phyloP scores from a whole-genome alignment of 1,284 basidiomycete genomes.

The Heterobasidion occidentale region DNA sequence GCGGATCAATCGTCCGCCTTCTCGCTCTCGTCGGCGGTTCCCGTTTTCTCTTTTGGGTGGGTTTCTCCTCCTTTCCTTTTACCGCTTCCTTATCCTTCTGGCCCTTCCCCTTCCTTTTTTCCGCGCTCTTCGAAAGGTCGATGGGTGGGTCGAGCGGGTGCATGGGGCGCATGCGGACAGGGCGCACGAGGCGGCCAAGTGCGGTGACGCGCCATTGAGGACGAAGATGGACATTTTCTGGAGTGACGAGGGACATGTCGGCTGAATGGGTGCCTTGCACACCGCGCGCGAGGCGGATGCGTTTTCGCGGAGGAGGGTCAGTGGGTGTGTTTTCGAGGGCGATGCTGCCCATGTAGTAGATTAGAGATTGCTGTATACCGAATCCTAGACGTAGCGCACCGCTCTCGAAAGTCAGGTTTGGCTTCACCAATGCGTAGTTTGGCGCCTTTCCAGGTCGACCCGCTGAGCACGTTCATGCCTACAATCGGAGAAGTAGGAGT shows the following conservation, averaged over 20 bases:
- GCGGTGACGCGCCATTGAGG: slow-evolving; percentile 61
- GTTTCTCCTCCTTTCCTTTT: background rate
- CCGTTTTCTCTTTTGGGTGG: slow-evolving; percentile 13
- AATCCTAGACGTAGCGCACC: slow-evolving; percentile 28
- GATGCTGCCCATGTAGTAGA: slow-evolving; percentile 21
- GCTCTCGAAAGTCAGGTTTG: slow-evolving; percentile 58
- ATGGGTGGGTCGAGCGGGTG: slow-evolving; percentile 43
- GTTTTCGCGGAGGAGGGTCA: slow-evolving; percentile 21
- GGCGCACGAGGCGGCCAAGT: slow-evolving; percentile 56
- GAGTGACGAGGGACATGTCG: slow-evolving; percentile 58
- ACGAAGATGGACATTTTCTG: slow-evolving; percentile 39
- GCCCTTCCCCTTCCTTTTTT: slow-evolving; percentile 7
- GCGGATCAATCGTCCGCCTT: slow-evolving; percentile 55
- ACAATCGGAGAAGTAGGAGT: background rate
- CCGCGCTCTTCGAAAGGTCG: slow-evolving; percentile 8
- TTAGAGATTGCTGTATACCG: background rate
- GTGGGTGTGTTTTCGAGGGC: slow-evolving; percentile 23
- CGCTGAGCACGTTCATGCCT: slow-evolving; percentile 72
- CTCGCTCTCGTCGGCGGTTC: slow-evolving; percentile 37
- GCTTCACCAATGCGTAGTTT: slow-evolving; percentile 76
- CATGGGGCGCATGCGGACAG: slow-evolving; percentile 59
- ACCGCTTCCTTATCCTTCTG: slow-evolving; percentile 6
- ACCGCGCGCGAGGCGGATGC: slow-evolving; percentile 25
- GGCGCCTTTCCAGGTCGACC: slow-evolving; percentile 76
- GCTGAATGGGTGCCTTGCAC: slow-evolving; percentile 33